These are phyloP conservation scores for Aureobasidium namibiae DNA, from an alignment of 2,329 filamentous ascomycete genomes.

Conservation along the genomic window DNA sequence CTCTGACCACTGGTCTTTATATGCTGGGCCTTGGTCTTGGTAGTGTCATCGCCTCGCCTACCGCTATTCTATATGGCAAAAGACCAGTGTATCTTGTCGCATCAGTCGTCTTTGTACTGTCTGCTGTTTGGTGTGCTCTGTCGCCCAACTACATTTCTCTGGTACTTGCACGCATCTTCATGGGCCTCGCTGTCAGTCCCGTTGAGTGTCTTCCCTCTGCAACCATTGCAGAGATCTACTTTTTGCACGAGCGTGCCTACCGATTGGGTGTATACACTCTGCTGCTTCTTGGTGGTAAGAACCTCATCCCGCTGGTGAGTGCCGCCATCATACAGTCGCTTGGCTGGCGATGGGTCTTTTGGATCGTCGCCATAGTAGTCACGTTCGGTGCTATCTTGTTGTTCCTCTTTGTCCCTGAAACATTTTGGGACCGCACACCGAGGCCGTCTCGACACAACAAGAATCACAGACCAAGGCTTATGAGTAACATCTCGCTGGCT, in stretches of 20 bases:
- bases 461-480: slow-evolving; percentile 17
- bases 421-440: slow-evolving; percentile 87
- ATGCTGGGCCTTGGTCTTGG: slow-evolving; percentile 90
- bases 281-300: slow-evolving; percentile 76
- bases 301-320: slow-evolving; percentile 77
- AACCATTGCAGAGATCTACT: slow-evolving; percentile 93
- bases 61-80: slow-evolving; percentile 85
- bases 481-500: slow-evolving; percentile 19
- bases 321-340: slow-evolving; percentile 71
- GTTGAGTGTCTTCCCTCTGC: slow-evolving; percentile 90
- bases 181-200: slow-evolving; percentile 79
- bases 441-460: slow-evolving; percentile 31
- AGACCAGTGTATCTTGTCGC: slow-evolving; percentile 79
- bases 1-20: slow-evolving; percentile 82
- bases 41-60: slow-evolving; percentile 76
- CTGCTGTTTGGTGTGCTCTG: slow-evolving; percentile 76
- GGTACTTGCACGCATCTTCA: slow-evolving; percentile 72
- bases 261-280: slow-evolving; percentile 90
- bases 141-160: slow-evolving; percentile 75
- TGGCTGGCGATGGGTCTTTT: slow-evolving; percentile 56
- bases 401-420: slow-evolving; percentile 89
- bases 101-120: slow-evolving; percentile 66
- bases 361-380: slow-evolving; percentile 75
- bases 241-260: slow-evolving; percentile 87
- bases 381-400: slow-evolving; percentile 62